These are phyloP conservation scores for Cyathus striatus DNA, from an alignment of 768 basidiomycete species.

Conservation along the genomic window DNA sequence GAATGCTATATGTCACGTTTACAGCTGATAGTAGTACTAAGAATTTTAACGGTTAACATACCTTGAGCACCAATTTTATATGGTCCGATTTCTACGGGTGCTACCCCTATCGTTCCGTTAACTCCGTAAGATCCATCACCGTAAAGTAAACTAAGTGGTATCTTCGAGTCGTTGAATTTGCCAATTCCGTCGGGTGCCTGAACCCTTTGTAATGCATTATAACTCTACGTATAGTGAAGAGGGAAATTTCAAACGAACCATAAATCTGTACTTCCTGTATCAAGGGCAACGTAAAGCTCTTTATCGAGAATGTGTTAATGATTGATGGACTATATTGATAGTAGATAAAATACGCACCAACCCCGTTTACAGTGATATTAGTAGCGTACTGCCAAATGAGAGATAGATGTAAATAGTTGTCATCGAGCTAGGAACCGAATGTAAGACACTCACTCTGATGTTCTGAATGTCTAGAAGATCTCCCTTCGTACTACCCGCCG, in stretches of 20 bases:
- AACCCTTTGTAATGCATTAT: conserved; percentile 18
- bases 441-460: conserved; percentile 8
- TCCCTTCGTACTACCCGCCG: too few species aligned
- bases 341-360: conserved; percentile 5
- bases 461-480: conserved; percentile 7
- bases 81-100: conserved; percentile 24
- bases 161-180: conserved; percentile 23
- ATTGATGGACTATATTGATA: neutral
- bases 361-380: conserved; percentile 24
- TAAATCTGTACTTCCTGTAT: conserved; percentile 33
- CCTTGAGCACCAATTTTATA: conserved; percentile 21
- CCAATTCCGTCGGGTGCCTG: conserved; percentile 26
- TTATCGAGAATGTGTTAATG: neutral
- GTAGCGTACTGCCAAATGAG: conserved; percentile 18
- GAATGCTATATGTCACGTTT: too few species aligned
- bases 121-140: conserved; percentile 31
- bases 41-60: too few species aligned
- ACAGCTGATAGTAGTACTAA: too few species aligned
- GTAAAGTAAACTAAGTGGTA: conserved; percentile 20
- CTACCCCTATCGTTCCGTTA: conserved; percentile 25
- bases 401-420: neutral
- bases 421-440: neutral
- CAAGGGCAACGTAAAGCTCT: conserved; percentile 27
- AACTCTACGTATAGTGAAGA: neutral
- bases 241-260: conserved; percentile 14